These are phyloP conservation scores for Phialophora tarda DNA, from an alignment of 2,329 filamentous ascomycete species.

Conservation along the genomic window DNA sequence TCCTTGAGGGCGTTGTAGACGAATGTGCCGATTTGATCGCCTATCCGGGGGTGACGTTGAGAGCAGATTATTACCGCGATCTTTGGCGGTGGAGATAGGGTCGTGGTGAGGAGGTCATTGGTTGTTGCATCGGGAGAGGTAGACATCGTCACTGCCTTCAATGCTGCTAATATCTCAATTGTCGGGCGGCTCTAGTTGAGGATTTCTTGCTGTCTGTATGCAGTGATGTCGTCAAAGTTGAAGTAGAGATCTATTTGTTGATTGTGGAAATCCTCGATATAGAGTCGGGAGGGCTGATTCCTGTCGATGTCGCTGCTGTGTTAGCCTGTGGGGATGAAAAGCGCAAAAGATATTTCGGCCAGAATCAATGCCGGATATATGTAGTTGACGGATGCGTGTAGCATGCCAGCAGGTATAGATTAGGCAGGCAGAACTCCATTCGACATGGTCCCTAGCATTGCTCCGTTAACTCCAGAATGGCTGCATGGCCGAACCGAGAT, in stretches of 20 bases:
- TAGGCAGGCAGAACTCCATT: neutral
- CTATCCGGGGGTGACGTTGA: slow-evolving; percentile 46
- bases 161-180: neutral
- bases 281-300: neutral
- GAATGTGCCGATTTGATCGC: slow-evolving; percentile 45
- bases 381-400: neutral
- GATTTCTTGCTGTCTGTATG: neutral
- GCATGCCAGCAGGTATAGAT: neutral
- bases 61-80: slow-evolving; percentile 48
- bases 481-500: neutral
- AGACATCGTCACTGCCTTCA: neutral
- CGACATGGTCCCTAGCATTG: neutral
- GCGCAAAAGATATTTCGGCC: neutral
- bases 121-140: neutral
- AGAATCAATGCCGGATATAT: neutral
- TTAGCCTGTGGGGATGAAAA: neutral
- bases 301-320: neutral
- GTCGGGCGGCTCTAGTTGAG: neutral
- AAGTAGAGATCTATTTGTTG: neutral
- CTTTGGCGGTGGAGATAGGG: slow-evolving; percentile 11
- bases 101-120: slow-evolving; percentile 10
- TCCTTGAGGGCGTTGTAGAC: slow-evolving; percentile 40
- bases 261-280: neutral
- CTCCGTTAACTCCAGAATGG: neutral
- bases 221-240: neutral